Conservation (phyloP, 164 flowering plant species). For the Magnolia changhungtana region DNA sequence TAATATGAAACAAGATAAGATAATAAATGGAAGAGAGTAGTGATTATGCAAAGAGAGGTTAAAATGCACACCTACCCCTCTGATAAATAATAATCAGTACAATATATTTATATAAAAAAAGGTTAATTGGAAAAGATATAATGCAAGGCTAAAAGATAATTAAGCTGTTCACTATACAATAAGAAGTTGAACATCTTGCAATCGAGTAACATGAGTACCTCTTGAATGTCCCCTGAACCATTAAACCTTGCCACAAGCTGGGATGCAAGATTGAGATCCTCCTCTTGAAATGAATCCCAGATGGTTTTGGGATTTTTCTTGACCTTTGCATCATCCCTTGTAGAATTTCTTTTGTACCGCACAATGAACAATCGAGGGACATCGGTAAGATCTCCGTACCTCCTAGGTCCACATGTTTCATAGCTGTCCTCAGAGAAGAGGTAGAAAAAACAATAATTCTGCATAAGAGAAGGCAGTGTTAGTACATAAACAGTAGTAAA, state of each 20-base stretch:
- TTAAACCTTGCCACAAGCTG: constrained; percentile 89
- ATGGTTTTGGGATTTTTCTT: constrained; percentile 39
- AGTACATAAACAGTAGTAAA: constrained; percentile 10
- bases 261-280: constrained; percentile 62
- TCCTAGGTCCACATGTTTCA: constrained; percentile 87
- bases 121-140: not conserved
- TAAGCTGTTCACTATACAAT: not conserved
- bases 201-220: constrained; percentile 39
- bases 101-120: no score
- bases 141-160: not conserved
- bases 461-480: constrained; percentile 19
- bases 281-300: constrained; percentile 36
- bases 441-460: constrained; percentile 80
- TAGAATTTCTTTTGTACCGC: constrained; percentile 70
- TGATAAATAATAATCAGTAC: no score
- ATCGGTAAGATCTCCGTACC: constrained; percentile 46
- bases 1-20: not conserved
- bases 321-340: constrained; percentile 33
- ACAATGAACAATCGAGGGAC: constrained; percentile 65
- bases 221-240: constrained; percentile 55
- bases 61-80: no score
- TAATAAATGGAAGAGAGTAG: not conserved
- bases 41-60: not conserved
- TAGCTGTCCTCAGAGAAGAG: constrained; percentile 58
- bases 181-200: not conserved